Conservation (phyloP, 2,329 filamentous ascomycete genomes). For the Aspergillus clavatus region DNA sequence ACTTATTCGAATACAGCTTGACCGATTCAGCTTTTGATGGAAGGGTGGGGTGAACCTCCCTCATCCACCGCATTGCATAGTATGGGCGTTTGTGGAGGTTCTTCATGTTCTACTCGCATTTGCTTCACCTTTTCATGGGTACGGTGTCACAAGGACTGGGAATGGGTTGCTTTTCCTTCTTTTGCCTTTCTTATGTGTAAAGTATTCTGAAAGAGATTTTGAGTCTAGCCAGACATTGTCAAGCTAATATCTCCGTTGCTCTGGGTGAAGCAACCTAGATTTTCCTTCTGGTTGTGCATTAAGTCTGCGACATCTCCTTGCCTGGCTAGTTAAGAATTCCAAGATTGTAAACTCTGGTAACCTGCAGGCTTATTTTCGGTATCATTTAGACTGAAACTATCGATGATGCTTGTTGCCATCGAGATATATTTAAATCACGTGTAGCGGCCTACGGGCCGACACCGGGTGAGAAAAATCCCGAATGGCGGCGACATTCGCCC, state of each 20-base stretch:
- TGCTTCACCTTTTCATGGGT: background rate
- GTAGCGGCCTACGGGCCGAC: background rate
- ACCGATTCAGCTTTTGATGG: background rate
- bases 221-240: no score
- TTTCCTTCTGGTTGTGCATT: no score
- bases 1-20: constrained; percentile 2
- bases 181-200: constrained; percentile 9
- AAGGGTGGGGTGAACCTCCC: no score
- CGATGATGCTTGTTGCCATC: background rate
- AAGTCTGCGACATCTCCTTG: no score
- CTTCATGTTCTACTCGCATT: constrained; percentile 1
- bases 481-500: constrained; percentile 23
- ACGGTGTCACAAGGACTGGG: no score
- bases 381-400: no score
- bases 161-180: constrained; percentile 3
- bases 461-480: constrained; percentile 14
- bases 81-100: constrained; percentile 20
- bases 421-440: background rate
- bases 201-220: background rate
- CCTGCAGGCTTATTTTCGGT: background rate
- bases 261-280: no score
- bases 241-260: background rate
- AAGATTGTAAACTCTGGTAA: no score
- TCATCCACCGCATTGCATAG: constrained; percentile 19
- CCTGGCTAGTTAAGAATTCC: no score